phyloP scores from a whole-genome alignment of 2,329 filamentous ascomycete genomes.

The Bretziella fagacearum region DNA sequence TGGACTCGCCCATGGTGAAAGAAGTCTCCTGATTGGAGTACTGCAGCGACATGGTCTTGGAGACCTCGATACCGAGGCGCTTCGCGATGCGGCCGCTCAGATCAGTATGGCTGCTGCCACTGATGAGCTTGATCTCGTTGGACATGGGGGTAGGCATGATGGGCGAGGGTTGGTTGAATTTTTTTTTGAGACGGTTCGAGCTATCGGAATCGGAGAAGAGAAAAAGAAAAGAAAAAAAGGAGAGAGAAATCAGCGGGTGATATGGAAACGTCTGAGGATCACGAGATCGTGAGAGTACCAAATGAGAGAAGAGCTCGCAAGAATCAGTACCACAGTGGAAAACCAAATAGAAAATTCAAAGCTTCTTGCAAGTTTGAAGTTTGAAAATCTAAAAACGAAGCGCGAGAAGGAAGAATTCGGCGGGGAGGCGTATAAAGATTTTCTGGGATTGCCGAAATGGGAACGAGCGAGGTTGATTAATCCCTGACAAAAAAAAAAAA shows the following conservation, averaged over 20 bases:
- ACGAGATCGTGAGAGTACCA: not conserved
- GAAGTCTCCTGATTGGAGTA: constrained; percentile 79
- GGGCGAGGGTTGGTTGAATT: not conserved
- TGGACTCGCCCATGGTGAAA: constrained; percentile 89
- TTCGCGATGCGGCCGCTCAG: constrained; percentile 30
- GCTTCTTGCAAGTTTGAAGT: too few relatives aligned
- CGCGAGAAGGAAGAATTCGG: not conserved
- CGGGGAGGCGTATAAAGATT: not conserved
- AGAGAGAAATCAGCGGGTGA: not conserved
- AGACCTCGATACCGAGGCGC: constrained; percentile 54
- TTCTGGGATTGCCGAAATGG: not conserved
- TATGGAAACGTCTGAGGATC: too few relatives aligned
- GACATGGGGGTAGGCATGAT: constrained; percentile 25
- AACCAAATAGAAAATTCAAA: too few relatives aligned
- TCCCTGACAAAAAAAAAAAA: not conserved
- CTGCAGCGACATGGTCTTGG: constrained; percentile 64
- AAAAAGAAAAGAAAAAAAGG: not conserved
- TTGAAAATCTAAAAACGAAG: not conserved
- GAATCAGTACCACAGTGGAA: too few relatives aligned
- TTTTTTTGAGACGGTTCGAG: not conserved
- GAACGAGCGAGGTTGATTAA: not conserved
- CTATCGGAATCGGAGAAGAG: not conserved
- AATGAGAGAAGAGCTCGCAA: too few relatives aligned
- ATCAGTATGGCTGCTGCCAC: constrained; percentile 32
- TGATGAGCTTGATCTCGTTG: constrained; percentile 37